These are phyloP conservation scores for Thinopyrum elongatum DNA, from an alignment of 176 grass and related monocot species.

Conservation along the genomic window DNA sequence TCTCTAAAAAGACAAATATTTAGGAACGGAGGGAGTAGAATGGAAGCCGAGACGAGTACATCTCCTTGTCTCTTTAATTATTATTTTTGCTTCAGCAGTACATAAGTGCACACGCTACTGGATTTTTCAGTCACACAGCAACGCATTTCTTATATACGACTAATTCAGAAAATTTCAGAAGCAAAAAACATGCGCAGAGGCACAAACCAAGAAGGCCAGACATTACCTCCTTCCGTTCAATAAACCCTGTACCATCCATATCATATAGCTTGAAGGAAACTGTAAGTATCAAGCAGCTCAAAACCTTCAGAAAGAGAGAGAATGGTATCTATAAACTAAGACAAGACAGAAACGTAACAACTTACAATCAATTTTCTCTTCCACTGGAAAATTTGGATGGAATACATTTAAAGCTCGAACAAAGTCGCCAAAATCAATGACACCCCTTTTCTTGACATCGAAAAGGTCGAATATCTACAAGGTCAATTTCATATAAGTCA, in stretches of 20 bases:
- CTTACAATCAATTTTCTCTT: slow-evolving; percentile 99
- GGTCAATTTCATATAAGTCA: slow-evolving; percentile 26
- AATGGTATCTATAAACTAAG: neutral
- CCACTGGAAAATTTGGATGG: slow-evolving; percentile 84
- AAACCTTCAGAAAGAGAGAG: slow-evolving; percentile 24
- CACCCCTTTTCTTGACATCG: slow-evolving; percentile 89
- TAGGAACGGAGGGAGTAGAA: too few relatives aligned
- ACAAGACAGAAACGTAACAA: slow-evolving; percentile 15
- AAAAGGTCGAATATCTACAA: slow-evolving; percentile 95
- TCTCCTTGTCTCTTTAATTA: neutral
- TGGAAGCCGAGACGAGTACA: too few relatives aligned
- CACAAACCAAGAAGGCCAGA: slow-evolving; percentile 8
- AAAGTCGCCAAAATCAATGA: slow-evolving; percentile 95
- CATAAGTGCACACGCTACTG: neutral
- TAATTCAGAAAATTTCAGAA: neutral
- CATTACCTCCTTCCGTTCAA: slow-evolving; percentile 89
- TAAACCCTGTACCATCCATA: slow-evolving; percentile 84
- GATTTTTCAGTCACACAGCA: neutral
- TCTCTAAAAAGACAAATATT: too few relatives aligned
- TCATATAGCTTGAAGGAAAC: slow-evolving; percentile 97
- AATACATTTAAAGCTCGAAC: slow-evolving; percentile 91
- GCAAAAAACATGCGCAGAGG: neutral
- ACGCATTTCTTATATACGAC: neutral
- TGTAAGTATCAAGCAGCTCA: slow-evolving; percentile 42
- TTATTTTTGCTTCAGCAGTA: neutral